Evolutionary conservation across 371 early-diverging fungal species (phyloP).

Genomic region (Lichtheimia ornata): DNA sequence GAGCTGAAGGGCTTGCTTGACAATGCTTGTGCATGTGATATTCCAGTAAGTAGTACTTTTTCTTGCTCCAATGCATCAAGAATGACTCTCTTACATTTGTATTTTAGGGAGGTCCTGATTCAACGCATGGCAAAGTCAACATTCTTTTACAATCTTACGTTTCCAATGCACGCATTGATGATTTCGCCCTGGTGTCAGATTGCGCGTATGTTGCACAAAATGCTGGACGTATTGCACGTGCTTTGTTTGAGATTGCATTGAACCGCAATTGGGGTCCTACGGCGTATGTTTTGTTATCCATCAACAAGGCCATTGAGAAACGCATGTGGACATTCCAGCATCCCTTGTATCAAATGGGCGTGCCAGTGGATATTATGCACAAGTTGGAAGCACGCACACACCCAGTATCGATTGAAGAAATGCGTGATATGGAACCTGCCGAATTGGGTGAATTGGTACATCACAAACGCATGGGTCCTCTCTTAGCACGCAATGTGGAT

Average conservation of each 20-base stretch:
- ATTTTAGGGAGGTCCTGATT: slow-evolving; percentile 60
- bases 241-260: slow-evolving; percentile 92
- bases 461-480: slow-evolving; percentile 77
- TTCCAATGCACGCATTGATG: slow-evolving; percentile 77
- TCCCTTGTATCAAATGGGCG: slow-evolving; percentile 84
- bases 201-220: slow-evolving; percentile 92
- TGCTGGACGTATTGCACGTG: slow-evolving; percentile 91
- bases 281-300: slow-evolving; percentile 74
- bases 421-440: slow-evolving; percentile 82
- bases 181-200: slow-evolving; percentile 94
- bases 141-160: slow-evolving; percentile 89
- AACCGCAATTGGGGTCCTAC: slow-evolving; percentile 90
- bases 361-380: slow-evolving; percentile 74
- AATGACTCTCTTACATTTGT: background rate
- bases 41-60: slow-evolving; percentile 53
- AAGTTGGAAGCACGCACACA: slow-evolving; percentile 71
- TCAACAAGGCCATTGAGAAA: slow-evolving; percentile 89
- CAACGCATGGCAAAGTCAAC: slow-evolving; percentile 88
- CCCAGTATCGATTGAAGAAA: slow-evolving; percentile 62
- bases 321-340: slow-evolving; percentile 96
- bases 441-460: slow-evolving; percentile 90
- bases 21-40: slow-evolving; percentile 78
- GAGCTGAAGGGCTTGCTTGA: slow-evolving; percentile 78
- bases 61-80: background rate
- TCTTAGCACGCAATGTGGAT: slow-evolving; percentile 70